phyloP scores from a whole-genome alignment of 2,329 filamentous ascomycete species.

The Aspergillus sp. region DNA sequence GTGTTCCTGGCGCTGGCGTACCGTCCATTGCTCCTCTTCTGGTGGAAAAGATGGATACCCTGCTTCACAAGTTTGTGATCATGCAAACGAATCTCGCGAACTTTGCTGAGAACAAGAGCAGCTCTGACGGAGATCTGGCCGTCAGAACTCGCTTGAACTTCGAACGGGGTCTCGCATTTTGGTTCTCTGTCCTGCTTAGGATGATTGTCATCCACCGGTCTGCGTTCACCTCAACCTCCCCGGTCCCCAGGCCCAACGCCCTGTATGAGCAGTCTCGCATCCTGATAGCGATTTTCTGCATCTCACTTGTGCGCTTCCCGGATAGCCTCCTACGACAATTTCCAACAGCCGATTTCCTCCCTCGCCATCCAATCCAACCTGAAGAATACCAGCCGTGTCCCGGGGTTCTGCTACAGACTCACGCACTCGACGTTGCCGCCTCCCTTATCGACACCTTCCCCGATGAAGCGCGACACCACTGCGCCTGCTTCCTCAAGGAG shows the following conservation, averaged over 20 bases:
- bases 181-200: conserved; percentile 35
- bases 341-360: conserved; percentile 23
- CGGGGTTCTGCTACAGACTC: conserved; percentile 29
- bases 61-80: conserved; percentile 30
- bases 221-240: conserved; percentile 21
- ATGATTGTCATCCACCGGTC: conserved; percentile 35
- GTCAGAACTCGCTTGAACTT: conserved; percentile 15
- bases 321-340: conserved; percentile 23
- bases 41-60: conserved; percentile 33
- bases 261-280: conserved; percentile 30
- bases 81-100: conserved; percentile 20
- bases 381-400: conserved; percentile 21
- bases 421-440: conserved; percentile 39
- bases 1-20: conserved; percentile 27
- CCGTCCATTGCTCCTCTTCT: conserved; percentile 25
- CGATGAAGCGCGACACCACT: conserved; percentile 37
- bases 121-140: conserved; percentile 6
- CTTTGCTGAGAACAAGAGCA: conserved; percentile 10
- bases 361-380: conserved; percentile 14
- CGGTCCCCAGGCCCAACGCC: conserved; percentile 16
- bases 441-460: conserved; percentile 38
- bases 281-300: conserved; percentile 32
- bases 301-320: conserved; percentile 32
- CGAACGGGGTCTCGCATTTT: conserved; percentile 29
- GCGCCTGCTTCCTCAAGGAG: conserved; percentile 36